Evolutionary conservation across 2,329 filamentous ascomycete species (phyloP).

Genomic region (Claviceps citrina): DNA sequence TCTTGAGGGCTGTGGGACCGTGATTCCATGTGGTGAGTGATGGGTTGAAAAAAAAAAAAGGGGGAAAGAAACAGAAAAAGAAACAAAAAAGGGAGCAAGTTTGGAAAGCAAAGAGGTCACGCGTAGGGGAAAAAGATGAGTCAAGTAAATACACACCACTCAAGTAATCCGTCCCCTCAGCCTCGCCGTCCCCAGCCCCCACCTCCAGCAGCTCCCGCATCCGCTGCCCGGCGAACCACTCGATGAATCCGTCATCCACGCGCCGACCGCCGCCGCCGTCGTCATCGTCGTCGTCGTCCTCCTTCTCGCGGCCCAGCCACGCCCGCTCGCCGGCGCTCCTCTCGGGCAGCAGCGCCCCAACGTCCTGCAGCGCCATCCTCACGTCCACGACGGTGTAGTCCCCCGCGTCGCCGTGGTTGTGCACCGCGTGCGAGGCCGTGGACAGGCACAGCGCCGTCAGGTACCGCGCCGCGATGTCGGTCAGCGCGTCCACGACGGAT

Average conservation of each 20-base stretch:
- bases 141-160: slow-evolving; percentile 35
- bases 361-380: slow-evolving; percentile 70
- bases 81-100: too few relatives aligned
- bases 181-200: slow-evolving; percentile 53
- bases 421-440: slow-evolving; percentile 54
- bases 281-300: neutral
- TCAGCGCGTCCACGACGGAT: slow-evolving; percentile 72
- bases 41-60: too few relatives aligned
- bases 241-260: slow-evolving; percentile 54
- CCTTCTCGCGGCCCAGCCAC: slow-evolving; percentile 31
- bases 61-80: too few relatives aligned
- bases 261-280: slow-evolving; percentile 69
- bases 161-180: slow-evolving; percentile 54
- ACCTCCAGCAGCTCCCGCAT: slow-evolving; percentile 72
- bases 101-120: too few relatives aligned
- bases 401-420: slow-evolving; percentile 44
- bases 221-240: slow-evolving; percentile 59
- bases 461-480: slow-evolving; percentile 73
- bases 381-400: slow-evolving; percentile 51
- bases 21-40: too few relatives aligned
- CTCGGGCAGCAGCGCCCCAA: slow-evolving; percentile 57
- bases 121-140: too few relatives aligned
- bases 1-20: slow-evolving; percentile 66
- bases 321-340: slow-evolving; percentile 51
- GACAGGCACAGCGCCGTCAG: slow-evolving; percentile 57